Percentiles rank a stretch among this genome's conserved stretches.
phyloP scores from a whole-genome alignment of 2,329 filamentous ascomycete species.

The Mycosphaerella sp. region DNA sequence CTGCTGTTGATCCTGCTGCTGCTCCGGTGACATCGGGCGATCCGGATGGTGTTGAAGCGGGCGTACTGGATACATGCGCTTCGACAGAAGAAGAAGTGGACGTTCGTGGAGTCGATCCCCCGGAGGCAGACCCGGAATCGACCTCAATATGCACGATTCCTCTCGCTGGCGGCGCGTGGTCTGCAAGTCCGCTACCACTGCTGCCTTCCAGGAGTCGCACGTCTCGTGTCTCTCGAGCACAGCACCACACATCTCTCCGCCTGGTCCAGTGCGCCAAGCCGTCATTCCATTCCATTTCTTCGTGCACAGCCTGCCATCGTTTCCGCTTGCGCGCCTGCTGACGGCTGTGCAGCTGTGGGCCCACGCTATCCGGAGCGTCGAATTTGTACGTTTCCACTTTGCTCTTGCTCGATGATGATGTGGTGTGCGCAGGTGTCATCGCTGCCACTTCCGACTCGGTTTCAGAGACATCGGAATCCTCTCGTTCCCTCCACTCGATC shows the following conservation, averaged over 20 bases:
- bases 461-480: conserved; percentile 33
- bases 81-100: conserved; percentile 36
- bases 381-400: conserved; percentile 34
- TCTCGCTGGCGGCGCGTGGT: not conserved
- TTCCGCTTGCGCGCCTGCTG: conserved; percentile 33
- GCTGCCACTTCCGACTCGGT: conserved; percentile 29
- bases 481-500: conserved; percentile 40
- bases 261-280: conserved; percentile 74
- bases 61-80: conserved; percentile 15
- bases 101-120: conserved; percentile 26
- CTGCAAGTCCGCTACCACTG: not conserved
- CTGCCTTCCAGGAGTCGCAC: conserved; percentile 10
- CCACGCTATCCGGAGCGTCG: conserved; percentile 42
- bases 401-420: conserved; percentile 11
- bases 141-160: conserved; percentile 8
- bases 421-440: conserved; percentile 5
- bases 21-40: conserved; percentile 11
- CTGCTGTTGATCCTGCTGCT: not conserved
- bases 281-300: conserved; percentile 61
- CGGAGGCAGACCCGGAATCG: conserved; percentile 25
- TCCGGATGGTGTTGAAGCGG: conserved; percentile 17
- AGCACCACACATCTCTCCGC: conserved; percentile 77
- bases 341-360: conserved; percentile 30
- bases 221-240: conserved; percentile 54
- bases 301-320: conserved; percentile 34